Evolutionary conservation across 371 early-diverging fungal species (phyloP).

Genomic region (Syncephalastrum racemosum): DNA sequence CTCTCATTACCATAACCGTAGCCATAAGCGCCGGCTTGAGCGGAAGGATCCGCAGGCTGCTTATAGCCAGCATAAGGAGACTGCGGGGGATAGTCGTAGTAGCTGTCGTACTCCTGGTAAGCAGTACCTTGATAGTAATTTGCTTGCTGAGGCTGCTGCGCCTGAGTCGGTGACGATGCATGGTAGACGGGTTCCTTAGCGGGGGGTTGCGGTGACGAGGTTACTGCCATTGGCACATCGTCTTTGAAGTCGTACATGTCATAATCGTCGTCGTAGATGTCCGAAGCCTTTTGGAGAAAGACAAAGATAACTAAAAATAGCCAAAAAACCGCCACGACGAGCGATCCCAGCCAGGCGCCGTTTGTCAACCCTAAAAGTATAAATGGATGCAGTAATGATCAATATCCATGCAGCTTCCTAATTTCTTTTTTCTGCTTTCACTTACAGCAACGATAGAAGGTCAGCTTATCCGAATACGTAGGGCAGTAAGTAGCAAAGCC

Average conservation of each 20-base stretch:
- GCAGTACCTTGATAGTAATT: neutral
- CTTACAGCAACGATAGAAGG: constrained; percentile 35
- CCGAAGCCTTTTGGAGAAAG: constrained; percentile 7
- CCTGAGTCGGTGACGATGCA: too few relatives aligned
- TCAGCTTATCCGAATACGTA: constrained; percentile 9
- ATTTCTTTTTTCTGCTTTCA: neutral
- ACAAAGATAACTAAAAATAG: constrained; percentile 6
- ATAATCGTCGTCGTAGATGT: constrained; percentile 15
- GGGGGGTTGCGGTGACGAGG: constrained; percentile 1
- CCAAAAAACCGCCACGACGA: constrained; percentile 15
- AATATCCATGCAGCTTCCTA: neutral
- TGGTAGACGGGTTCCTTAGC: too few relatives aligned
- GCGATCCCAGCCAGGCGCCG: constrained; percentile 15
- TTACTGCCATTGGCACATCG: constrained; percentile 19
- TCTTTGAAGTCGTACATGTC: constrained; percentile 17
- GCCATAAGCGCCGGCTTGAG: neutral
- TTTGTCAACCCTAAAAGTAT: constrained; percentile 15
- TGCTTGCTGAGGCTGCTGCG: too few relatives aligned
- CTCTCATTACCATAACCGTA: constrained; percentile 9
- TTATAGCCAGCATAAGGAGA: constrained; percentile 20
- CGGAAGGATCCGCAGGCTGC: constrained; percentile 7
- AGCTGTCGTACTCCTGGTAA: constrained; percentile 17
- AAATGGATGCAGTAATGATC: neutral
- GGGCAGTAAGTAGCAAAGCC: constrained; percentile 27
- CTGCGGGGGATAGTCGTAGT: constrained; percentile 20